Base-by-base conservation (phyloP, 192 early-diverging fungal species). In the Linnemannia zychae region DNA sequence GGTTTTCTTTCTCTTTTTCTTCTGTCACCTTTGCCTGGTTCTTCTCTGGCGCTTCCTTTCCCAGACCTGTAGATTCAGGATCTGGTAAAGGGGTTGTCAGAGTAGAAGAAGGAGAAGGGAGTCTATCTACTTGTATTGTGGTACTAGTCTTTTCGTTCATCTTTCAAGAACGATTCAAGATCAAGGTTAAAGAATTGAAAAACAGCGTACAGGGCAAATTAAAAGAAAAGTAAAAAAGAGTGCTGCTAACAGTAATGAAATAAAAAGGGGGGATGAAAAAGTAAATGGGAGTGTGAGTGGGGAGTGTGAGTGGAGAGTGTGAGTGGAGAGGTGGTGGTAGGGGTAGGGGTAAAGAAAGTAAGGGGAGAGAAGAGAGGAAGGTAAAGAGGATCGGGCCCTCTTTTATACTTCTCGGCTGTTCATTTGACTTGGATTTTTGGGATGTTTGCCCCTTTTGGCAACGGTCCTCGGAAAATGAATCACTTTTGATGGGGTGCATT, bases 381-480 rank as follows among this genome's bases (percentile, higher is more conserved):
- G 17, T 11, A 28, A 13, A 13, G 0, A 60, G 9, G 17, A 18
- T 15, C 17, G 13, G 48, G 69, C 44, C 46, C 17, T 72, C 24
- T 48, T 48, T 36, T 50, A n/a, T 57, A 57, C 67, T 24, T 70
- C 69, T 75, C 9, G 24, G 28, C 49, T 37, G 33, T 46, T 52
- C 48, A 12, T 38, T 50, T 33, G 47, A 31, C 48, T 2, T 17
- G 16, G 49, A 15, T 0, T 50, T 46, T n/a, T 6, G 52, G 52
- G n/a, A 78, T 78, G 68, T 78, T 77, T 78, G 76, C 76, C 69
- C 57, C 76, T 28, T 71, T 78, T 78, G 76, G 76, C 52, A 52
- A n/a, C 40, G 3, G 40, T 44, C 40, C 76, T 37, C 31, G 38
- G 22, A 36, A n/a, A 20, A 40, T n/a, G 68, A 36, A 22, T 40